These are phyloP conservation scores for Cryptosporidium parvum DNA, from an alignment of 169 alveolate genomes.

Conservation along the genomic window DNA sequence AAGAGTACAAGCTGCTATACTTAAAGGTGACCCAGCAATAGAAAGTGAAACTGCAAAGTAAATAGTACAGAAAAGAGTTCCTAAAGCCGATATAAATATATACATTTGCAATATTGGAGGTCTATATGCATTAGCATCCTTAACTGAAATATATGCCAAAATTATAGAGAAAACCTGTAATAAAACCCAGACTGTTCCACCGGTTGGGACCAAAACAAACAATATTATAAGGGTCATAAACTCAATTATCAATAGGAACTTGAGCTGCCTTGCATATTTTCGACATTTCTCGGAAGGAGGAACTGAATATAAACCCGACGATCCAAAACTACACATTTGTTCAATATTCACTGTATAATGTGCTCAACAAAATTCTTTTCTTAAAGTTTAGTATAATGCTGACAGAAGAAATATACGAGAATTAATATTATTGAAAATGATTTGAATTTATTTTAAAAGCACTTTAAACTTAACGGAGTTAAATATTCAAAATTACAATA, in stretches of 20 bases:
- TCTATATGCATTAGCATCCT: constrained; percentile 70
- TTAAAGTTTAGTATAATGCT: neutral
- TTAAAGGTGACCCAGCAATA: constrained; percentile 55
- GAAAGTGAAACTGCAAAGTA: constrained; percentile 73
- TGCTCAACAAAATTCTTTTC: neutral
- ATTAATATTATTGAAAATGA: neutral
- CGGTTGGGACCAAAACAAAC: constrained; percentile 63
- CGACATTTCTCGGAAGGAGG: constrained; percentile 72
- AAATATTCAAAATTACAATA: neutral
- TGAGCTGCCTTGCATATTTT: constrained; percentile 63
- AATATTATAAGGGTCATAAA: constrained; percentile 58
- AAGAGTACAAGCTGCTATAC: constrained; percentile 67
- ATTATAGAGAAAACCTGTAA: constrained; percentile 69
- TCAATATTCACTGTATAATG: neutral
- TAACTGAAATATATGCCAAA: constrained; percentile 65
- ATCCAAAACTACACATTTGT: constrained; percentile 54
- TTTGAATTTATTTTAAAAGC: neutral
- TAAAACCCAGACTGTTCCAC: constrained; percentile 71
- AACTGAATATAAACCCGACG: constrained; percentile 69
- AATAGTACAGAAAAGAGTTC: constrained; percentile 61
- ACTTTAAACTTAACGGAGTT: neutral
- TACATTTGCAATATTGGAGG: constrained; percentile 74
- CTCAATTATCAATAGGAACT: constrained; percentile 53
- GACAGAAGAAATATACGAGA: neutral
- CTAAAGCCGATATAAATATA: constrained; percentile 70